Base-by-base conservation (phyloP, 768 basidiomycete genomes). In the Mycena latifolia region DNA sequence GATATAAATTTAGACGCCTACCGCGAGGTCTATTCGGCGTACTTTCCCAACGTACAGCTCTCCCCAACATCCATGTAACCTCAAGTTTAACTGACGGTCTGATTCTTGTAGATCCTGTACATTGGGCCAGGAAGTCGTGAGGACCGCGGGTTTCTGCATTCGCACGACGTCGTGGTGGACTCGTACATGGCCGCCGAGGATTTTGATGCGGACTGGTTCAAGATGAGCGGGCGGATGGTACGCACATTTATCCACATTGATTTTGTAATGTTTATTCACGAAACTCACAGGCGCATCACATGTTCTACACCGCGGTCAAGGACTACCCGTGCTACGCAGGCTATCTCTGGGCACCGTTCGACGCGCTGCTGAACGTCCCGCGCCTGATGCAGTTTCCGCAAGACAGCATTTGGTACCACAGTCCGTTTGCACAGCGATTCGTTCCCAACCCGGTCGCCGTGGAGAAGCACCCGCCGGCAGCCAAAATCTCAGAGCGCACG, bases 281-380 rank as follows among this genome's bases (percentile, higher is more conserved):
- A 35, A 7, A 6, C 33, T 7, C 33, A 14, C 33, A 85, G 85
- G 85, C 84, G 8, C 84, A 86, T 58, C 85, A 86, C 63, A 86
- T 85, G 84, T 75, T 86, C 12, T 84, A 83, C 67, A 86, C 83
- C 5, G 83, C 79, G 35, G 55, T 86, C 59, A 74, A 75, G 47
- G 82, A 81, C 52, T 70, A 82, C 55, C 75, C 70, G 15, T 86
- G 85, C 68, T 86, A 86, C 68, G 76, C 82, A 31, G 85, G 85
- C 7, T 85, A 85, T 69, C 79, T 86, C 18, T 85, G 85, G 84
- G 84, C 80, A 41, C 85, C 85, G 18, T 85, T 86, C 61, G 83
- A 86, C 65, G 82, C 84, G 9, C 72, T 86, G 22, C 75, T 86
- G 53, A 86, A 86, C 61, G 71, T 86, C 45, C 84, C 85, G 15